Evolutionary conservation across 2,329 filamentous ascomycete species (phyloP).

Genomic region (Calonectria pauciramosa): DNA sequence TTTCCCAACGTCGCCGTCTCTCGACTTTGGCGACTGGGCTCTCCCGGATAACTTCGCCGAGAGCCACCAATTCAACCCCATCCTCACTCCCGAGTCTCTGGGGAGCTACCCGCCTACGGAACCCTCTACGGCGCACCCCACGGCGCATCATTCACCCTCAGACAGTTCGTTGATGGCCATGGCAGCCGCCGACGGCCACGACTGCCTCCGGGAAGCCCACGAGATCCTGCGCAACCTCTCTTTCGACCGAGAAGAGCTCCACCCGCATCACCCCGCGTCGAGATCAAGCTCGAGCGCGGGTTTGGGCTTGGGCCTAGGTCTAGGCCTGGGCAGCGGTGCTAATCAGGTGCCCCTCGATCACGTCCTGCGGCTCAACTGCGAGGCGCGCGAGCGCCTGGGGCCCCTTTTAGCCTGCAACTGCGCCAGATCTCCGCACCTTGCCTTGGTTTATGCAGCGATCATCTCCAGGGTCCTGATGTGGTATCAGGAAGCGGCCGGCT

Average conservation of each 20-base stretch:
- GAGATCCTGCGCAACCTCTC: slow-evolving; percentile 18
- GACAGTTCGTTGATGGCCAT: neutral
- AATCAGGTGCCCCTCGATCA: slow-evolving; percentile 13
- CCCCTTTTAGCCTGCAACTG: slow-evolving; percentile 11
- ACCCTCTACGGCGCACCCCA: neutral
- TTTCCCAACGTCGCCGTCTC: neutral
- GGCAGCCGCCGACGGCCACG: neutral
- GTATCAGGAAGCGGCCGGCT: slow-evolving; percentile 16
- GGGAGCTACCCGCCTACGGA: slow-evolving; percentile 4
- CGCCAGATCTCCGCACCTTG: slow-evolving; percentile 18
- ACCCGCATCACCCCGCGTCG: neutral
- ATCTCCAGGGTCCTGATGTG: slow-evolving; percentile 14
- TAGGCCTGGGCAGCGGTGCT: neutral
- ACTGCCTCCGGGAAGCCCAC: slow-evolving; percentile 11
- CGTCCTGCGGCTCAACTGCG: slow-evolving; percentile 12
- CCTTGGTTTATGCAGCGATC: slow-evolving; percentile 11
- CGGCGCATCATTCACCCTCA: slow-evolving; percentile 2
- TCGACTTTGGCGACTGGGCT: slow-evolving; percentile 11
- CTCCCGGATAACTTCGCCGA: neutral
- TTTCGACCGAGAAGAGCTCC: neutral
- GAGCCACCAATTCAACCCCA: neutral
- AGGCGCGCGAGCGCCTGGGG: slow-evolving; percentile 14
- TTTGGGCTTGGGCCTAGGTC: neutral
- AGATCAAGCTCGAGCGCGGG: neutral
- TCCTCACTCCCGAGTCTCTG: neutral